A percentile compares a stretch with the other conserved stretches of the same genome.
These are phyloP conservation scores for Aulographum hederae DNA, from an alignment of 2,329 filamentous ascomycete genomes.

Conservation along the genomic window DNA sequence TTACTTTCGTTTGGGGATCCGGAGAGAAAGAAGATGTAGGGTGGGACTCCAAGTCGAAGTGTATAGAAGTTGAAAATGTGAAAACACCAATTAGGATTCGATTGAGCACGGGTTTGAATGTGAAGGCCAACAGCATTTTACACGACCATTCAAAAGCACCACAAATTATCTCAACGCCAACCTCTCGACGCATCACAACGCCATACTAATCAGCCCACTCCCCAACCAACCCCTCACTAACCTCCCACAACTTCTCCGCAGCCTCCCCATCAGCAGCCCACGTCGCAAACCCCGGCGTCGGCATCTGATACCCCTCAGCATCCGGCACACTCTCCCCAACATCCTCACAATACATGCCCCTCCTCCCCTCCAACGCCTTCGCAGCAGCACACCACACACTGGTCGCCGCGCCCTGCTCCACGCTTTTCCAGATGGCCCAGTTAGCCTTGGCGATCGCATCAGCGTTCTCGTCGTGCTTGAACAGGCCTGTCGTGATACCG, in stretches of 20 bases:
- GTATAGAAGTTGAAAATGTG: too few species aligned
- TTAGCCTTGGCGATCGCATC: neutral
- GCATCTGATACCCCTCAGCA: conserved; percentile 7
- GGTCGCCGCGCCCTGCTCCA: conserved; percentile 21
- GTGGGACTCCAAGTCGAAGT: too few species aligned
- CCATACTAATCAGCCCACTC: conserved; percentile 6
- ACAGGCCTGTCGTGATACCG: conserved; percentile 7
- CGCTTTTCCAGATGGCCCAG: conserved; percentile 11
- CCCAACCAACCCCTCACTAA: conserved; percentile 16
- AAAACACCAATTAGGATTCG: too few species aligned
- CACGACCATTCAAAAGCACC: too few species aligned
- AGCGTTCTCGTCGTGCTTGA: conserved; percentile 4
- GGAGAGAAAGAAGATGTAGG: too few species aligned
- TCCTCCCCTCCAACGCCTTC: conserved; percentile 13
- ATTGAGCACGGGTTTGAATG: too few species aligned
- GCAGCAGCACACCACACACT: conserved; percentile 18
- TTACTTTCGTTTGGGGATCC: too few species aligned
- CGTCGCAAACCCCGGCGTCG: conserved; percentile 11
- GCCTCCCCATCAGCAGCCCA: conserved; percentile 20
- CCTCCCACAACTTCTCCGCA: conserved; percentile 23
- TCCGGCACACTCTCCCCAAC: conserved; percentile 7
- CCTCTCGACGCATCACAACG: too few species aligned
- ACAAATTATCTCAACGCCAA: too few species aligned
- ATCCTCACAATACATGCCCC: conserved; percentile 17
- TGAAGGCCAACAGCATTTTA: too few species aligned